Conservation (phyloP, 2,329 filamentous ascomycete species). For the Aspergillus sojae region DNA sequence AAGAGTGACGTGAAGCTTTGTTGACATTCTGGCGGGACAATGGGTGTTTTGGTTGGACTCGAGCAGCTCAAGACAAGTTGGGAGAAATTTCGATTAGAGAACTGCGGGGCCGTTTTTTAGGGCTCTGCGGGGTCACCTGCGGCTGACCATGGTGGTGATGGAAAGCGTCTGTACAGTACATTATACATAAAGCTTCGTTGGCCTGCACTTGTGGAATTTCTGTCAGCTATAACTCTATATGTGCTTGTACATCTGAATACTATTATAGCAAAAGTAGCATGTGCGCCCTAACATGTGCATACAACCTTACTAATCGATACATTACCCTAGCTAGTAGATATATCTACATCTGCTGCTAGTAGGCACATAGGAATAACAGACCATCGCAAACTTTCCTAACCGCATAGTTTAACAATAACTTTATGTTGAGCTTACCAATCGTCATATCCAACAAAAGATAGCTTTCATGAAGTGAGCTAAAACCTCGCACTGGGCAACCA, state of each 20-base stretch:
- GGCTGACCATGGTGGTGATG: neutral
- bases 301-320: neutral
- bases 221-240: neutral
- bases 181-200: neutral
- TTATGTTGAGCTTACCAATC: neutral
- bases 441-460: neutral
- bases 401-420: neutral
- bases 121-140: slow-evolving; percentile 34
- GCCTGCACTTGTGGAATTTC: neutral
- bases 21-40: slow-evolving; percentile 29
- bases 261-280: neutral
- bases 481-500: neutral
- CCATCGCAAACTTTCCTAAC: neutral
- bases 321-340: neutral
- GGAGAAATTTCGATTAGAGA: slow-evolving; percentile 31
- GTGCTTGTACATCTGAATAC: neutral
- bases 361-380: neutral
- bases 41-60: slow-evolving; percentile 5
- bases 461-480: neutral
- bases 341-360: neutral
- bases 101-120: slow-evolving; percentile 35
- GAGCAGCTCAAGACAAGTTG: neutral
- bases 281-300: neutral
- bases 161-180: neutral
- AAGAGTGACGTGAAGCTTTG: slow-evolving; percentile 35